Conservation (phyloP, 2,329 filamentous ascomycete species). For the Fusarium miscanthi region DNA sequence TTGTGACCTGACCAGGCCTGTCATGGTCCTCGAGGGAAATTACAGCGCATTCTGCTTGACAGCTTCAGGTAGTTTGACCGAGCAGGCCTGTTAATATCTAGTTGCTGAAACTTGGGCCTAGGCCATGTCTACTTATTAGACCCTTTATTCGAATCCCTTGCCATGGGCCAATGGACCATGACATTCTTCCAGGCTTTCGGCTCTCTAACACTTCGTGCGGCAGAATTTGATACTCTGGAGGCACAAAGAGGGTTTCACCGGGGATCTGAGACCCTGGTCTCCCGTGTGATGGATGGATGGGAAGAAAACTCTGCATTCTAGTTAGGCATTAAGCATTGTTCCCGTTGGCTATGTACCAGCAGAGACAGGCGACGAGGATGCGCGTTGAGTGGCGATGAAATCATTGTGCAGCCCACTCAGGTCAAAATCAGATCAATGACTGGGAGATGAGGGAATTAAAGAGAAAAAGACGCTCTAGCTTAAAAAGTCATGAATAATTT, state of each 20-base stretch:
- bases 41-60: constrained; percentile 37
- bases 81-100: constrained; percentile 28
- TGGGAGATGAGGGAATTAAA: constrained; percentile 39
- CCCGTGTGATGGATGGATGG: constrained; percentile 21
- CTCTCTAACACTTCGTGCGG: constrained; percentile 14
- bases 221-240: constrained; percentile 29
- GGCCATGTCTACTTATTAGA: constrained; percentile 15
- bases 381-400: constrained; percentile 29
- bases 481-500: constrained; percentile 7
- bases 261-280: constrained; percentile 24
- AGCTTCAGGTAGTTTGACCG: constrained; percentile 34
- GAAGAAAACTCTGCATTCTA: constrained; percentile 34
- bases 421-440: background rate
- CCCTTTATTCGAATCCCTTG: constrained; percentile 21
- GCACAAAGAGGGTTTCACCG: constrained; percentile 33
- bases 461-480: constrained; percentile 9
- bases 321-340: constrained; percentile 32
- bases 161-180: constrained; percentile 7
- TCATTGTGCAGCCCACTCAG: constrained; percentile 24
- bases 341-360: background rate
- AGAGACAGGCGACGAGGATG: constrained; percentile 1
- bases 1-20: constrained; percentile 30
- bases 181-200: constrained; percentile 2
- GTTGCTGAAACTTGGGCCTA: constrained; percentile 27
- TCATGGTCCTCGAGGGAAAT: constrained; percentile 33